Percentiles rank a stretch among this genome's conserved stretches.
These are phyloP conservation scores for Talaromyces sp. DNA, from an alignment of 2,329 filamentous ascomycete species.

Conservation along the genomic window DNA sequence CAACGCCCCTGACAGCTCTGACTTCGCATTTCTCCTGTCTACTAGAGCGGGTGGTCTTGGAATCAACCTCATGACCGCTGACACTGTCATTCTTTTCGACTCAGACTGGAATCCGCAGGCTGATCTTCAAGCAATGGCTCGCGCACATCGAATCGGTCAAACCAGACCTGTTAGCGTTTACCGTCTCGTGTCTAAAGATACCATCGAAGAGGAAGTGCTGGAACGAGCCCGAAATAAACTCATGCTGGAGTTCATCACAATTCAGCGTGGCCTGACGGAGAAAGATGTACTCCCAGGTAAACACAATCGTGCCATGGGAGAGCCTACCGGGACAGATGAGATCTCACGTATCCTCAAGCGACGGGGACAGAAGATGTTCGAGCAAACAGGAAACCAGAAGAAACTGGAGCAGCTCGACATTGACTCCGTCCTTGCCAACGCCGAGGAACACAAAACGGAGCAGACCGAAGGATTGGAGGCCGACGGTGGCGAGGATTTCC, in stretches of 20 bases:
- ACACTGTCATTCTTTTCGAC: constrained; percentile 96
- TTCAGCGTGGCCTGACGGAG: constrained; percentile 94
- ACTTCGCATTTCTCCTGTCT: constrained; percentile 94
- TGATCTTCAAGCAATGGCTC: constrained; percentile 96
- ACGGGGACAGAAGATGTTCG: constrained; percentile 98
- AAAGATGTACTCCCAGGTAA: constrained; percentile 82
- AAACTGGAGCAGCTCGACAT: constrained; percentile 97
- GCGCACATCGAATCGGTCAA: constrained; percentile 95
- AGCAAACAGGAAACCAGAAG: constrained; percentile 93
- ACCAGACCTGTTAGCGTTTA: constrained; percentile 96
- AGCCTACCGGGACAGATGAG: constrained; percentile 87
- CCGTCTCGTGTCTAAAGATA: constrained; percentile 94
- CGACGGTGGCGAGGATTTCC: constrained; percentile 94
- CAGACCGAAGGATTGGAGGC: constrained; percentile 92
- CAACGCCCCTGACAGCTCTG: constrained; percentile 91
- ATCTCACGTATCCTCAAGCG: constrained; percentile 96
- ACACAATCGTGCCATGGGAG: constrained; percentile 67
- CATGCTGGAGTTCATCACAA: constrained; percentile 94
- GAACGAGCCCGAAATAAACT: constrained; percentile 97
- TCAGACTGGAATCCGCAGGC: constrained; percentile 97
- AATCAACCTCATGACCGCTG: constrained; percentile 98
- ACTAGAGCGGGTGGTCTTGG: constrained; percentile 95
- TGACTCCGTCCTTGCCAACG: constrained; percentile 93
- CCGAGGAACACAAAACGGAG: constrained; percentile 94
- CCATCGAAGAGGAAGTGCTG: constrained; percentile 94